A percentile compares a stretch with the other conserved stretches of the same genome.
Conservation (phyloP, 1,284 basidiomycete species). For the Naganishia sp. region DNA sequence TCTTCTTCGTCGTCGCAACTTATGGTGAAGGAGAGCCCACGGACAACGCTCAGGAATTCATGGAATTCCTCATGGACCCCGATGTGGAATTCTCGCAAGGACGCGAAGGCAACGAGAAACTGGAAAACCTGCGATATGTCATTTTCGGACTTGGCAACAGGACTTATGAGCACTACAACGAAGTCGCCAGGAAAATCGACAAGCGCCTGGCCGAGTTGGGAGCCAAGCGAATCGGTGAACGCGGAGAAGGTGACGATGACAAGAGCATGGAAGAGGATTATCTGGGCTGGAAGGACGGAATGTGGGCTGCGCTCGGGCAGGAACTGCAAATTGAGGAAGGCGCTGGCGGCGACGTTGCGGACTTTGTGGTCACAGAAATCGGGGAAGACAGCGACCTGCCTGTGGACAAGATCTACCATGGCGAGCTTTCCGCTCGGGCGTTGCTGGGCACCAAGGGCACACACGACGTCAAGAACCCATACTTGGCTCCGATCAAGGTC, state of each 20-base stretch:
- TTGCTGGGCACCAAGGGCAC: conserved; percentile 79
- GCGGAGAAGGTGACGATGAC: conserved; percentile 97
- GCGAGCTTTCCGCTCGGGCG: conserved; percentile 86
- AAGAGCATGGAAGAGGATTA: conserved; percentile 99
- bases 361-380: conserved; percentile 87
- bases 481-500: conserved; percentile 74
- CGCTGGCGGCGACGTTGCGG: conserved; percentile 89
- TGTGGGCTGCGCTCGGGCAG: conserved; percentile 86
- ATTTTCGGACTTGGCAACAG: conserved; percentile 92
- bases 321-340: conserved; percentile 90
- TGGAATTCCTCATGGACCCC: conserved; percentile 86
- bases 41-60: conserved; percentile 93
- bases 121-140: conserved; percentile 90
- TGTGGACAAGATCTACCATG: conserved; percentile 83
- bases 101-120: conserved; percentile 56
- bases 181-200: conserved; percentile 81
- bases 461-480: conserved; percentile 97
- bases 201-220: conserved; percentile 73
- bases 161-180: conserved; percentile 95
- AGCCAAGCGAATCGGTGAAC: conserved; percentile 80
- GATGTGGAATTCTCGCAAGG: conserved; percentile 74
- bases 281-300: conserved; percentile 97
- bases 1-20: conserved; percentile 91
- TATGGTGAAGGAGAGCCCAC: conserved; percentile 99
- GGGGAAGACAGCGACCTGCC: conserved; percentile 61